Evolutionary conservation across 2,329 filamentous ascomycete species (phyloP).

Genomic region (Apiospora marii): DNA sequence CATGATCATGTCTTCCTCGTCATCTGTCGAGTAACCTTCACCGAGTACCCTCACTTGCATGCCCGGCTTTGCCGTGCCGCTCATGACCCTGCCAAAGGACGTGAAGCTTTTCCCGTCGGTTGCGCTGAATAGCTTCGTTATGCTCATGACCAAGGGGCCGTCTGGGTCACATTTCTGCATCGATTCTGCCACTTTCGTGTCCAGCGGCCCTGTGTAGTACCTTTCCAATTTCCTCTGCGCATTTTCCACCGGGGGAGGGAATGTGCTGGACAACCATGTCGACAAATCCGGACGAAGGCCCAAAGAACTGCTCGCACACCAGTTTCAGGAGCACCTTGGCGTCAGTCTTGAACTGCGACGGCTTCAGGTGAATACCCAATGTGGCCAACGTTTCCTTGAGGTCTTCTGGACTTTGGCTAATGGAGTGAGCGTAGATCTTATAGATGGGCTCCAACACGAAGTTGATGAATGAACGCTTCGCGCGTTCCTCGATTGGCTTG

Average conservation of each 20-base stretch:
- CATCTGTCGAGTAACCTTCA: slow-evolving; percentile 94
- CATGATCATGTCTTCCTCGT: slow-evolving; percentile 95
- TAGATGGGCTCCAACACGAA: slow-evolving; percentile 97
- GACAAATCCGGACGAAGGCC: slow-evolving; percentile 86
- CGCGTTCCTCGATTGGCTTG: slow-evolving; percentile 75
- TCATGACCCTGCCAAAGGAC: slow-evolving; percentile 90
- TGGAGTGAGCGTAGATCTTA: slow-evolving; percentile 94
- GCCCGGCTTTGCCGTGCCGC: slow-evolving; percentile 84
- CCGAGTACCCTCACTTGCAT: slow-evolving; percentile 89
- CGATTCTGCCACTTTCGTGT: slow-evolving; percentile 79
- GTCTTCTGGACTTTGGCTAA: slow-evolving; percentile 88
- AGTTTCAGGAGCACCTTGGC: slow-evolving; percentile 87
- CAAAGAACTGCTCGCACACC: slow-evolving; percentile 96
- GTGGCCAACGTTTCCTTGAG: slow-evolving; percentile 79
- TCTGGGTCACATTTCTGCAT: slow-evolving; percentile 88
- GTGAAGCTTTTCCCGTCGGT: slow-evolving; percentile 90
- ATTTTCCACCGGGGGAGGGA: slow-evolving; percentile 84
- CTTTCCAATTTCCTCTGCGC: slow-evolving; percentile 79
- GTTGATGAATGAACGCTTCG: slow-evolving; percentile 88
- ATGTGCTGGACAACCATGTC: slow-evolving; percentile 94
- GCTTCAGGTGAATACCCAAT: slow-evolving; percentile 87
- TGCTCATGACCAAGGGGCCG: slow-evolving; percentile 87
- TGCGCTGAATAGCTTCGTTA: slow-evolving; percentile 93
- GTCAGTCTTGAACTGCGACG: slow-evolving; percentile 89
- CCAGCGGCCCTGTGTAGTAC: slow-evolving; percentile 91